Base-by-base conservation (phyloP, 1,284 basidiomycete genomes). In the Melampsora larici-populina region DNA sequence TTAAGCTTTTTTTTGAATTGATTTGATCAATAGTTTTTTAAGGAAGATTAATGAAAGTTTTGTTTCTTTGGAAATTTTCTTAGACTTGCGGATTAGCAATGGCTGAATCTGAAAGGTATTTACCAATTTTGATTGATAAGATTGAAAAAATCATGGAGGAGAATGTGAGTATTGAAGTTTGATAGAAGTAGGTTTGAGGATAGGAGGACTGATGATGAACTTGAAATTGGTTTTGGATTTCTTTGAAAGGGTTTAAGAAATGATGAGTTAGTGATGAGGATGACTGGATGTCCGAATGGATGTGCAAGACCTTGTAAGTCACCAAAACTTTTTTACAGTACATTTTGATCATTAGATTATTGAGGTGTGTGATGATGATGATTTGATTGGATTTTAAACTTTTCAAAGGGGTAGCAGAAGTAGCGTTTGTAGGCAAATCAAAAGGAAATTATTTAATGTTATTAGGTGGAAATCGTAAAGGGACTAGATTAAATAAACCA, bases 351-450 rank as follows among this genome's bases (percentile, higher is more conserved):
- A n/a, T n/a, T n/a, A n/a, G n/a, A n/a, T n/a, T n/a, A n/a, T n/a
- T n/a, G n/a, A n/a, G n/a, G n/a, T n/a, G n/a, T n/a, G n/a, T n/a
- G n/a, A n/a, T n/a, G n/a, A n/a, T n/a, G n/a, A n/a, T n/a, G n/a
- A n/a, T 36, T 36, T 36, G 33, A 36, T 8, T 36, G 3, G 33
- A 36, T 36, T 36, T n/a, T n/a, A n/a, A n/a, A n/a, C n/a, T n/a
- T n/a, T n/a, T n/a, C n/a, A 36, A 43, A 29, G 98, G 96, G 86
- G 86, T 96, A 75, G 96, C 86, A 87, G 95, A 99, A 87, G 88
- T 98, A 51, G 95, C 93, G 0, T 97, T 99, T 81, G 91, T 99
- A 66, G 96, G 96, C 70, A 99, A 98, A 86, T 95, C 96, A 0
- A 93, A 92, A 0, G 95, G 94, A 24, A 89, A 90, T 60, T 99